Evolutionary conservation across 371 early-diverging fungal species (phyloP), one percentile per base, ranked within the genome.

Genomic region (Rhizopus microsporus): DNA sequence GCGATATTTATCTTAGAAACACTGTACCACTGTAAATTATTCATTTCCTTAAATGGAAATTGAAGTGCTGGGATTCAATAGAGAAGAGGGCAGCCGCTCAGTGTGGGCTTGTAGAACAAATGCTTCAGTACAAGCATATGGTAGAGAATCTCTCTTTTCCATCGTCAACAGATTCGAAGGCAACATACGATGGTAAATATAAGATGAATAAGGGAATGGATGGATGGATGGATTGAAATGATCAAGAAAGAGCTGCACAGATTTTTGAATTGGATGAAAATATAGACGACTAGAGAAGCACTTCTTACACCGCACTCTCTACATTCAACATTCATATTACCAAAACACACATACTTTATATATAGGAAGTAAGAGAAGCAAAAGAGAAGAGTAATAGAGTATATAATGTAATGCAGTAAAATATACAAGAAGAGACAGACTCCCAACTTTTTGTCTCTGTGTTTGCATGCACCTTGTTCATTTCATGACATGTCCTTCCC

Each of bases 191-290:
- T 49, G 50, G 50, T 49, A 49, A 49, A 34, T 16, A 49, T 13
- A 17, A 31, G 29, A 30, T 10, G 9, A 46, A 46, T 15, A 31
- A 29, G 23, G 8, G 34, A 23, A 23, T 23, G 23, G 23, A 49
- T 13, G 32, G 50, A 49, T 49, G 50, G 50, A 49, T 49, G 50
- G 50, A 49, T 46, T 32, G 13, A 29, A 30, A 46, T 23, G 29
- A 31, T 23, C 23, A 23, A 2, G 23, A 46, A 6, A 46, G 7
- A 46, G 47, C 31, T 23, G 33, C 9, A 29, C 4, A 23, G 30
- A 46, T 29, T 42, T 42, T 42, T 23, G 23, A 23, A 46, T 16
- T 4, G 29, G 29, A 29, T 29, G 9, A 7, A 23, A 23, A 10
- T 7, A 37, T 13, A 37, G 5, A 7, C 7, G 38, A 37, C 7